Base-by-base conservation (phyloP, 2,329 filamentous ascomycete species). In the Metarhizium brunneum region DNA sequence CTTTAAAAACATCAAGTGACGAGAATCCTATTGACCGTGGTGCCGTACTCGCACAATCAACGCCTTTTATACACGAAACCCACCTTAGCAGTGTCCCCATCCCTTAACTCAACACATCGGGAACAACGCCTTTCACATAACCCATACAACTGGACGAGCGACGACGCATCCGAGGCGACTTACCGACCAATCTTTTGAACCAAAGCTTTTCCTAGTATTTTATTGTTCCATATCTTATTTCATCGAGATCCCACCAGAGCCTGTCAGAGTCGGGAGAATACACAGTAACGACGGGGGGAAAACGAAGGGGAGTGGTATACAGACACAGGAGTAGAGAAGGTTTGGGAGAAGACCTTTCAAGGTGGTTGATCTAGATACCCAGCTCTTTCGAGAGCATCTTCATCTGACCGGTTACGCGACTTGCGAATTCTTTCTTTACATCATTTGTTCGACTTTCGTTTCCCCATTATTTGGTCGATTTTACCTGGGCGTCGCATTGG, bases 1-100 rank as follows among this genome's bases (percentile, higher is more conserved):
- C 38, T 84, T 84, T 67, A 82, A 82, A 64, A 74, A 78, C 59
- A 83, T 84, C 66, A 81, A 81, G 64, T 82, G 73, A 70, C 40
- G 48, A n/a, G 32, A 35, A 7, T 52, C 6, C 20, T 13, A 25
- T 25, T 29, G 14, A 10, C 10, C 18, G 53, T 14, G 18, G 16
- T n/a, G 16, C 42, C 25, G 14, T 20, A 18, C 6, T 36, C 20
- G 18, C 35, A 32, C 11, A 20, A 14, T 20, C 14, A 18, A 47
- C 47, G 14, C n/a, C 3, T 13, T 40, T 40, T 16, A 40, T 13
- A 40, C 10, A 35, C 32, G 18, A 14, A 51, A 54, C 14, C 40
- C 40, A 42, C 11, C 42, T 18, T 8, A 42, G 14, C 40, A 14
- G 8, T 20, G 11, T 20, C 42, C 25, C n/a, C 49, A 53, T 49